Evolutionary conservation across 306 rosid genomes (phyloP).

Genomic region (Notholithocarpus densiflorus): DNA sequence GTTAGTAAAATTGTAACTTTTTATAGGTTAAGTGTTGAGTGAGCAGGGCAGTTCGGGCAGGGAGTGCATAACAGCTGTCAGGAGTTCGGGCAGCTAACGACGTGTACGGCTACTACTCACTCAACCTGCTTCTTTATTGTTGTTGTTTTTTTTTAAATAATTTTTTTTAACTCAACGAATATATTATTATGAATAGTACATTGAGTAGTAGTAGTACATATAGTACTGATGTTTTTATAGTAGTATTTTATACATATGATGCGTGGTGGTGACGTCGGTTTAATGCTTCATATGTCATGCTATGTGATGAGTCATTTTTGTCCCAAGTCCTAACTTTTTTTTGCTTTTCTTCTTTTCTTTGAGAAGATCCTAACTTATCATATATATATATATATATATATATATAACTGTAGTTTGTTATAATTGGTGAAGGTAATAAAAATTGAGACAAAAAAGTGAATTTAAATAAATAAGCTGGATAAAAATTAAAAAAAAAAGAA

Average conservation of each 20-base stretch:
- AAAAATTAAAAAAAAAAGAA: no score
- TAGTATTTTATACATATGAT: not conserved
- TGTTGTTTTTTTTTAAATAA: not conserved
- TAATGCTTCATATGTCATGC: not conserved
- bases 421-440: no score
- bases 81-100: conserved; percentile 3
- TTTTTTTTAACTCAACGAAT: no score
- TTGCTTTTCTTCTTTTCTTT: no score
- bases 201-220: no score
- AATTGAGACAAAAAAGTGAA: no score
- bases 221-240: not conserved
- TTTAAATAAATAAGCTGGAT: no score
- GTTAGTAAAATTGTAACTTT: not conserved
- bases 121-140: not conserved
- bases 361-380: no score
- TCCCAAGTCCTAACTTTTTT: no score
- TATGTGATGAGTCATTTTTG: not conserved
- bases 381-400: no score
- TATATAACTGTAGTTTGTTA: no score
- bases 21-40: not conserved
- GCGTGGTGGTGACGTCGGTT: not conserved
- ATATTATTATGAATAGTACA: no score
- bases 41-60: not conserved
- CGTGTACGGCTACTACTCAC: conserved; percentile 16
- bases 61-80: not conserved